These are phyloP conservation scores for Suhomyces ambrosiae DNA, from an alignment of 1,139 yeast genomes.

Conservation along the genomic window DNA sequence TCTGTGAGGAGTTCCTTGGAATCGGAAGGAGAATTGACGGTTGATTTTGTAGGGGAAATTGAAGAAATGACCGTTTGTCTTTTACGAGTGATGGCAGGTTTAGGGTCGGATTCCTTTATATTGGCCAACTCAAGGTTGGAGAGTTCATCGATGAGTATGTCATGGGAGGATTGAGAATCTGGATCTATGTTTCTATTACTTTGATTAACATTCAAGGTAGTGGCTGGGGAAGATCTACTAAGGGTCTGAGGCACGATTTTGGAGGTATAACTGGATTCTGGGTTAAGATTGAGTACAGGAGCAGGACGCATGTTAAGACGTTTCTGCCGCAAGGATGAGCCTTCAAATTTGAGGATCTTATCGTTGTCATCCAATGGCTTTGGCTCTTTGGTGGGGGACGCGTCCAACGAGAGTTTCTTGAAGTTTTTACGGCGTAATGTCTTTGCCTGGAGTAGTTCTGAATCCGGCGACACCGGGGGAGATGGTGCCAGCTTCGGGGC, in stretches of 20 bases:
- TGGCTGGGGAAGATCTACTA: constrained; percentile 7
- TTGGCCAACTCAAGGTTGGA: constrained; percentile 28
- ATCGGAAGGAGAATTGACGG: constrained; percentile 14
- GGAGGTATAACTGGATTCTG: constrained; percentile 3
- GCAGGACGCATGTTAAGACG: constrained; percentile 22
- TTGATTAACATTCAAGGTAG: constrained; percentile 19
- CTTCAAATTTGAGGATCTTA: constrained; percentile 10
- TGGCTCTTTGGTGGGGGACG: constrained; percentile 14
- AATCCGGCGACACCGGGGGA: constrained; percentile 8
- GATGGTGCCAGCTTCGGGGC: constrained; percentile 4
- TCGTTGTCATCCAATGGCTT: constrained; percentile 6
- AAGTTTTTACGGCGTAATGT: constrained; percentile 72
- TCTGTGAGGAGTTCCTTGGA: constrained; percentile 7
- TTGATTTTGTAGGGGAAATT: constrained; percentile 46
- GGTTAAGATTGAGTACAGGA: constrained; percentile 20
- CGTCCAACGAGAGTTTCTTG: constrained; percentile 62
- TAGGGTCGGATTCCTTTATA: constrained; percentile 1
- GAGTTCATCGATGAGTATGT: constrained; percentile 33
- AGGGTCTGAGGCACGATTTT: constrained; percentile 13
- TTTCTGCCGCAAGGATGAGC: constrained; percentile 17
- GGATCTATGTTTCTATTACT: constrained; percentile 35
- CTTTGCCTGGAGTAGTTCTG: constrained; percentile 26
- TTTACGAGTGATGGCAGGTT: constrained; percentile 21
- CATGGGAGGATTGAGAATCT: constrained; percentile 27
- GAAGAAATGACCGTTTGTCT: constrained; percentile 49